Conservation (phyloP, 768 basidiomycete species). For the Rhizopogon roseolus region DNA sequence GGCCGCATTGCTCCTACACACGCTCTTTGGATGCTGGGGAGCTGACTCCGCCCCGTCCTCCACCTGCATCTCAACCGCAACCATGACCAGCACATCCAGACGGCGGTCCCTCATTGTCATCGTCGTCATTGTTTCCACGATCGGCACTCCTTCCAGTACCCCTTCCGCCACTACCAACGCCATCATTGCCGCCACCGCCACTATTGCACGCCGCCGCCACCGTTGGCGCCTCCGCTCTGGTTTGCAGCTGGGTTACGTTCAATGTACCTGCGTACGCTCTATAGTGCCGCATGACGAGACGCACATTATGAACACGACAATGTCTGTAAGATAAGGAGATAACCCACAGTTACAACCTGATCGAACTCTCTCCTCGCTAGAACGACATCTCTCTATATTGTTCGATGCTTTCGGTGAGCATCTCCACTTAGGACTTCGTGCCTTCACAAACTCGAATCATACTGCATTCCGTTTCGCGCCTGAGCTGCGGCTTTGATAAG, state of each 20-base stretch:
- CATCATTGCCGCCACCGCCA: conserved; percentile 29
- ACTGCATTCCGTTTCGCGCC: conserved; percentile 92
- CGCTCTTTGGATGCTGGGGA: conserved; percentile 19
- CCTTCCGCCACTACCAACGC: conserved; percentile 30
- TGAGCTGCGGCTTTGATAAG: conserved; percentile 86
- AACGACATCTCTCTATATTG: conserved; percentile 93
- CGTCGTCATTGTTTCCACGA: conserved; percentile 22
- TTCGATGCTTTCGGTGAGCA: conserved; percentile 73
- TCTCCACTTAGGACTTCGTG: conserved; percentile 69
- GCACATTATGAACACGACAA: neutral
- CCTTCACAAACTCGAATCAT: conserved; percentile 96
- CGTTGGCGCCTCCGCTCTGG: conserved; percentile 31
- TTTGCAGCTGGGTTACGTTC: conserved; percentile 35
- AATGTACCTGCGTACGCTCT: conserved; percentile 60
- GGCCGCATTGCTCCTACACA: conserved; percentile 16
- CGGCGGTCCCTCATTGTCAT: conserved; percentile 18
- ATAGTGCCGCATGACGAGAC: neutral
- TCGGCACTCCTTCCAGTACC: conserved; percentile 31
- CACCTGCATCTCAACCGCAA: conserved; percentile 9
- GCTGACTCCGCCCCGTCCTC: conserved; percentile 11
- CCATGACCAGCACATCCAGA: conserved; percentile 22
- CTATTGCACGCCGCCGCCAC: too few species aligned
- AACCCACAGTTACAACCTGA: conserved; percentile 61
- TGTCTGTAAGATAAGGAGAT: neutral
- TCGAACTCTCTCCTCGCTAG: conserved; percentile 72